Evolutionary conservation across 768 basidiomycete genomes (phyloP), one percentile per base, ranked within the genome.

Genomic region (Piloderma croceum): DNA sequence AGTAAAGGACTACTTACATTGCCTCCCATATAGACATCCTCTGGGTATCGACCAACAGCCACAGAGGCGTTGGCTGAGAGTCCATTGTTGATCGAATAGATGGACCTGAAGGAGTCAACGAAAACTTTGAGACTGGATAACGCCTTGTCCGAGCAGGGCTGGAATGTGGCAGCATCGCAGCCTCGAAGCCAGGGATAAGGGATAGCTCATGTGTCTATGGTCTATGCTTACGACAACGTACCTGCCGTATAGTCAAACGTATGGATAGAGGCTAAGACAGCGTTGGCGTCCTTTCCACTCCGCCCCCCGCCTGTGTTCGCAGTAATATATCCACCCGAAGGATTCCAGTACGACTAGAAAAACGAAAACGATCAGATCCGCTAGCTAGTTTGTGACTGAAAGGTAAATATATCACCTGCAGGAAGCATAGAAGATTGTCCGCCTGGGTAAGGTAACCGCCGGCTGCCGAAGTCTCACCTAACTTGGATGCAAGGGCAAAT

Each of bases 101-200:
- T 66, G 22, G 64, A 59, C 13, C 83, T 68, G 71, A 89, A 89
- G 11, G 76, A 60, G 45, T 79, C 73, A 46, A 80, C 72, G 49
- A 83, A 83, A 23, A 68, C 71, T 48, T 78, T 72, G 17, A 83
- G 67, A 52, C 73, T 85, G 3, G 83, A 71, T 11, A 89, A 65
- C 1, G 85, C 83, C 42, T 68, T 71, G 63, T 87, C 84, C 0
- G 85, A 86, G 51, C 86, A 88, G 3, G 85, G 86, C 53, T 86
- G 83, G 71, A 86, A 86, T 3, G 82, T 78, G 5, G 51, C 55
- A 1, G 66, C 56, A 46, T 79, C 77, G 48, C 75, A 75, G 5
- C 38, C 27, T 7, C 7, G 15, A 34, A 3, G 27, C 15, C 17
- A 38, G 2, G 9, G 24, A 22, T 32, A 41, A 24, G 31, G 43